Base-by-base conservation (phyloP, 768 basidiomycete genomes). In the Tricholoma sp. region DNA sequence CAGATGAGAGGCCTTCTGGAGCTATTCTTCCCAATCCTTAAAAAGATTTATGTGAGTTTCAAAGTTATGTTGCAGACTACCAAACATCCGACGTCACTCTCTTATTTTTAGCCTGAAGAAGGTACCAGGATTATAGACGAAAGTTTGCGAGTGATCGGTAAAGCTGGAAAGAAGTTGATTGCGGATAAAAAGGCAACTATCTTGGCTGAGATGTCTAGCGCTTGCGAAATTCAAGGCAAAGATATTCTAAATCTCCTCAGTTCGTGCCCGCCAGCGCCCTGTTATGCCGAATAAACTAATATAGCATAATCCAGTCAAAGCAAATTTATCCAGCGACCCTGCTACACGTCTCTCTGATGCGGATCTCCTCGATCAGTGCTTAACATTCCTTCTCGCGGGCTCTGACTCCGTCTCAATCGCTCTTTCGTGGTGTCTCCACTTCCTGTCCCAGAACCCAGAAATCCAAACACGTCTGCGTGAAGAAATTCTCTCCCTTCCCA, bases 371-470 rank as follows among this genome's bases (percentile, higher is more conserved):
- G 81, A 82, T 59, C 83, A 85, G 66, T 80, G 85, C 61, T 79
- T 80, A n/a, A 83, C 84, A 29, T 81, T 87, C 67, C 73, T 87
- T 56, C 80, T 85, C 41, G 83, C 79, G 2, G 86, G 86, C 11
- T 82, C 85, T 22, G 84, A 86, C 63, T 78, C 83, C 2, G 80
- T 82, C 29, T 74, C 82, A 5, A 72, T 84, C 7, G 77, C 82
- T 18, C 70, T 86, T 22, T 72, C 82, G 5, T 88, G 83, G 82
- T 80, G 79, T 54, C 68, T 86, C 1, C 78, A 83, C 66, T 69
- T 76, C 55, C 79, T 89, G 31, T 73, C 84, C 8, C 69, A 72
- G n/a, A 64, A 83, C 59, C 79, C 80, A 3, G 76, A 78, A 5
- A 62, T 83, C 11, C 87, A 89, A 64, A 74, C 62, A 8, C 76